Base-by-base conservation (phyloP, 805 yeast species). In the Saccharomycopsis microspora region DNA sequence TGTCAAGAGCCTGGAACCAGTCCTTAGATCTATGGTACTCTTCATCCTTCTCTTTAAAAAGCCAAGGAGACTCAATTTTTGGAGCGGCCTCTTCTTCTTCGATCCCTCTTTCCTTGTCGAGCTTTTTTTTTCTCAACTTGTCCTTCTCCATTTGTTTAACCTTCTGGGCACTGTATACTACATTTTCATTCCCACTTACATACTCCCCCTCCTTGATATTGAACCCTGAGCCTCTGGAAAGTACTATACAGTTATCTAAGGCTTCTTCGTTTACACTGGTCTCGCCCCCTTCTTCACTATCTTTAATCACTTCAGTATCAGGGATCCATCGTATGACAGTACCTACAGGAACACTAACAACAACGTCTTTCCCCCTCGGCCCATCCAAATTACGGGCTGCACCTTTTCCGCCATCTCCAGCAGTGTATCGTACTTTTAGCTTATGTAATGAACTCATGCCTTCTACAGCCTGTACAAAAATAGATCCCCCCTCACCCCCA, bases 401-500 rank as follows among this genome's bases (percentile, higher is more conserved):
- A 1, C 98, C 98, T 27, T 71, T 61, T 4, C 63, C 64, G 2
- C 98, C 98, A 52, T 74, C 72, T 10, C 71, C 74, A 0, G 97
- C 96, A 11, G 68, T 67, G 62, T 88, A 87, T 10, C 73, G 72
- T 36, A 82, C 74, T 51, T 74, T 74, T 32, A 90, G 57, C 51
- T 78, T 78, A 56, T 86, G 87, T 50, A 93, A 63, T 3, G 93
- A 81, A 36, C 79, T 75, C 40, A 85, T 57, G 28, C 84, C 85
- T 44, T 76, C 76, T 1, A 81, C 79, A 3, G 95, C 96, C 59
- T 82, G 85, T 2, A 93, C 76, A 60, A 82, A 90, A 3, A 93
- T 74, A 46, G 81, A 72, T 3, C 98, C 98, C 28, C 98, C 98
- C 52, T 71, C 67, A 4, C 97, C 98, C 32, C 98, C 98, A 65